Base-by-base conservation (phyloP, 345 rosid genomes). In the Bruguiera gymnorhiza region DNA sequence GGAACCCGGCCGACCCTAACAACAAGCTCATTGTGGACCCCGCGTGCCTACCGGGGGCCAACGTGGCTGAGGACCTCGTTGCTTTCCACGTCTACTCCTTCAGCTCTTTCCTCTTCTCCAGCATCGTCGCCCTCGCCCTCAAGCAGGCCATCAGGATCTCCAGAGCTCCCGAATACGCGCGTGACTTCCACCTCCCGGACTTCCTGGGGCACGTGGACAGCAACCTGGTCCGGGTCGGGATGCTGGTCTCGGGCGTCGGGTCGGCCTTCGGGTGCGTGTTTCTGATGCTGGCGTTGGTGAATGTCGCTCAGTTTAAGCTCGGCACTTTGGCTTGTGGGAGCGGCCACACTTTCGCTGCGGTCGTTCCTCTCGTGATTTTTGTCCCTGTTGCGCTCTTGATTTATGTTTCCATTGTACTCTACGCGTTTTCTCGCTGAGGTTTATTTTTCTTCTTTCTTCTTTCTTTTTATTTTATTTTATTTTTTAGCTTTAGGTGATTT, bases 51-150 rank as follows among this genome's bases (percentile, higher is more conserved):
- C 82, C 97, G 1, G 62, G 71, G 6, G 56, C 83, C 23, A 26
- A 43, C 24, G 67, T 85, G 72, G 88, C 86, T 0, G 87, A 85
- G 70, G 81, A 88, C 74, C 84, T 88, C 62, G 74, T 95, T 76
- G 63, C 88, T 66, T 95, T 83, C 90, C 99, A 90, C 51, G 93
- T 95, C 67, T 95, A 82, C 86, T 88, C 99, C 66, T 89, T 88
- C 78, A 74, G 88, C 68, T 85, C 85, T 30, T 91, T 91, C 76
- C 87, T 94, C 43, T 91, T 89, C 88, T 91, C 97, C 48, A 86
- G 93, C 86, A 70, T 95, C 66, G 59, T 89, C 67, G 97, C 97
- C 2, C 76, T 91, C 18, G 90, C 88, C 65, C 80, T 95, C 67
- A 92, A 95, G 68, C 97, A 95, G 73, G 97, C 92, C 62, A 81